Percentiles rank a stretch among this genome's conserved stretches.
Conservation (phyloP, 345 rosid species). For the Stellera chamaejasme region DNA sequence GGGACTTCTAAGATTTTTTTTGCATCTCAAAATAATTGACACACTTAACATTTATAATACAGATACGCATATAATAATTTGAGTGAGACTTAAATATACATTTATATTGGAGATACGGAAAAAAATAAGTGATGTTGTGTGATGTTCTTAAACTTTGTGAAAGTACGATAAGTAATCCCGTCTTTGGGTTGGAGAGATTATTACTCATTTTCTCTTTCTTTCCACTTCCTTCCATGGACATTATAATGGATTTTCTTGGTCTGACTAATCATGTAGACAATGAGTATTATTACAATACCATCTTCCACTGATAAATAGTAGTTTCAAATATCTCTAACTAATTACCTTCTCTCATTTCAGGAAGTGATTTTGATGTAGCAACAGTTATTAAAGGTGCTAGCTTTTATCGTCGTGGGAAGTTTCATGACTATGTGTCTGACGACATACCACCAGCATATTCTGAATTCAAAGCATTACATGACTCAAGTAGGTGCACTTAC, state of each 20-base stretch:
- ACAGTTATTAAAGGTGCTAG: conserved; percentile 54
- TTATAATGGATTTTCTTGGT: not conserved
- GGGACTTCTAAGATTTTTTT: not conserved
- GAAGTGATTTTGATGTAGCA: conserved; percentile 53
- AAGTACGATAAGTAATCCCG: too few species aligned
- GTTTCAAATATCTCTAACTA: too few species aligned
- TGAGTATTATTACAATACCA: not conserved
- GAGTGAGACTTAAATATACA: too few species aligned
- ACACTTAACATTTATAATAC: too few species aligned
- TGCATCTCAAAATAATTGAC: not conserved
- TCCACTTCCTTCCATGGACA: too few species aligned
- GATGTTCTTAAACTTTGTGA: too few species aligned
- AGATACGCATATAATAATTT: too few species aligned
- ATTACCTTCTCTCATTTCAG: conserved; percentile 24
- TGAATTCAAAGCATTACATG: conserved; percentile 29
- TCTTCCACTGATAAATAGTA: not conserved
- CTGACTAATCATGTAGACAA: not conserved
- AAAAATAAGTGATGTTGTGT: too few species aligned
- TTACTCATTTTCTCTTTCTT: too few species aligned
- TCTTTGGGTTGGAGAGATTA: too few species aligned
- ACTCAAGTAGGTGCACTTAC: conserved; percentile 14
- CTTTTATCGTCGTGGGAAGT: conserved; percentile 50
- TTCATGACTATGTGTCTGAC: conserved; percentile 40
- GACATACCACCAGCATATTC: conserved; percentile 49
- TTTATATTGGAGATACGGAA: too few species aligned